Conservation (phyloP, 345 rosid genomes). For the Triadica sebifera region DNA sequence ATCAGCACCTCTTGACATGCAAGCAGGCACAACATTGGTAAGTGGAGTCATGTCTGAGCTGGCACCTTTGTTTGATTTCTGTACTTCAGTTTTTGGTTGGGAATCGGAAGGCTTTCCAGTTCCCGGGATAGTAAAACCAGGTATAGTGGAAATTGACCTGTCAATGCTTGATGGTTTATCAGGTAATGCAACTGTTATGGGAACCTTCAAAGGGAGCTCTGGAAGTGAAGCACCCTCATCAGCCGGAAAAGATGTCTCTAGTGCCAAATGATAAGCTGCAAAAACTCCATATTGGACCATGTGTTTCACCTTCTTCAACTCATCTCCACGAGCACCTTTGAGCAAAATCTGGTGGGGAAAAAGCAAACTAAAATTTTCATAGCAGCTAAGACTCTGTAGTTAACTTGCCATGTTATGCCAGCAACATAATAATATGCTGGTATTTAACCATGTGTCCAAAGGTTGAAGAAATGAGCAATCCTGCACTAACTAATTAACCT, state of each 20-base stretch:
- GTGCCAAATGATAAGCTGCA: conserved; percentile 94
- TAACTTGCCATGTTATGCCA: background rate
- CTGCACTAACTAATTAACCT: background rate
- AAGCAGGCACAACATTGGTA: conserved; percentile 24
- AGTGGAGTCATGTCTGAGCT: conserved; percentile 24
- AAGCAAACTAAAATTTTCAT: background rate
- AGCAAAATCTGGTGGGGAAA: conserved; percentile 67
- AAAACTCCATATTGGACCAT: conserved; percentile 94
- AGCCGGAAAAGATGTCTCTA: conserved; percentile 92
- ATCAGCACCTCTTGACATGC: conserved; percentile 31
- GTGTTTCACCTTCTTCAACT: conserved; percentile 87
- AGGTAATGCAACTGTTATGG: conserved; percentile 74
- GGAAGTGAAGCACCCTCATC: conserved; percentile 65
- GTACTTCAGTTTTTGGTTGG: conserved; percentile 28
- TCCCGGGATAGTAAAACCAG: conserved; percentile 62
- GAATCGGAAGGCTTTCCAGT: conserved; percentile 44
- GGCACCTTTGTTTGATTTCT: conserved; percentile 7
- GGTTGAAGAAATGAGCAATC: background rate
- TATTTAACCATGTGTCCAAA: background rate
- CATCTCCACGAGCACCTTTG: conserved; percentile 78
- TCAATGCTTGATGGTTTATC: conserved; percentile 62
- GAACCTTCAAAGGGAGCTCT: conserved; percentile 71
- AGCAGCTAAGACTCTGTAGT: background rate
- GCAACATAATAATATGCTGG: background rate
- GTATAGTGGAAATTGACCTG: conserved; percentile 80